Conservation (phyloP, 352 stramenopile genomes). For the Phytopythium kandeliae region DNA sequence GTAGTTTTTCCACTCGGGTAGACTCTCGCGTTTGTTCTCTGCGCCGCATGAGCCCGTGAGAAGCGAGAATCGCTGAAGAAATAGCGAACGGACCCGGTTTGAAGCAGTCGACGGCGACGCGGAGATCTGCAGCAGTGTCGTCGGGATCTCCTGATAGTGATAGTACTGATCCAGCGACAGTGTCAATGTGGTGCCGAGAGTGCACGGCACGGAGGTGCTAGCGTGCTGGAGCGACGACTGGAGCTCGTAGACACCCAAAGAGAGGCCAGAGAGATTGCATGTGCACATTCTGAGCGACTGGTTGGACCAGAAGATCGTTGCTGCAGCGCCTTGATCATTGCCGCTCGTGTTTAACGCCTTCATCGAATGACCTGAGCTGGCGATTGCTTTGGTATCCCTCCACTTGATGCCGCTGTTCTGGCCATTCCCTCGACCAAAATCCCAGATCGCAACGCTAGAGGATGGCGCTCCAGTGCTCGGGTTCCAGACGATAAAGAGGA, state of each 20-base stretch:
- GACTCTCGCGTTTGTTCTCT: conserved; percentile 25
- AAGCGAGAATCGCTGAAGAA: conserved; percentile 53
- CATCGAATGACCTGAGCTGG: background rate
- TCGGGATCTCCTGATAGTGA: conserved; percentile 44
- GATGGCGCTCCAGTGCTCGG: background rate
- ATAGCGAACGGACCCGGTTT: conserved; percentile 17
- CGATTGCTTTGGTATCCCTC: background rate
- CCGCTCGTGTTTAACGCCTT: background rate
- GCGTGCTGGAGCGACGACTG: background rate
- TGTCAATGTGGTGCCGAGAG: conserved; percentile 11
- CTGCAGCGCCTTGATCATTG: background rate
- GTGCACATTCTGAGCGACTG: conserved; percentile 2
- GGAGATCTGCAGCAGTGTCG: conserved; percentile 37
- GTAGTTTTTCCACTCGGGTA: conserved; percentile 56
- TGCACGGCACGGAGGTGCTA: conserved; percentile 14
- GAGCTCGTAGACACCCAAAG: background rate
- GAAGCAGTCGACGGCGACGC: conserved; percentile 9
- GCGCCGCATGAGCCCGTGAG: conserved; percentile 28
- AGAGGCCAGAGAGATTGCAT: background rate
- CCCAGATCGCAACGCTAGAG: conserved; percentile 1
- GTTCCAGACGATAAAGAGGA: conserved; percentile 47
- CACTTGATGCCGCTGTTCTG: conserved; percentile 1
- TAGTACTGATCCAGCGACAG: conserved; percentile 67
- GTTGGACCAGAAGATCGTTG: background rate
- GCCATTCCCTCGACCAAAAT: background rate